These are phyloP conservation scores for Tubosaeta sp. DNA, from an alignment of 768 basidiomycete genomes.

Conservation along the genomic window DNA sequence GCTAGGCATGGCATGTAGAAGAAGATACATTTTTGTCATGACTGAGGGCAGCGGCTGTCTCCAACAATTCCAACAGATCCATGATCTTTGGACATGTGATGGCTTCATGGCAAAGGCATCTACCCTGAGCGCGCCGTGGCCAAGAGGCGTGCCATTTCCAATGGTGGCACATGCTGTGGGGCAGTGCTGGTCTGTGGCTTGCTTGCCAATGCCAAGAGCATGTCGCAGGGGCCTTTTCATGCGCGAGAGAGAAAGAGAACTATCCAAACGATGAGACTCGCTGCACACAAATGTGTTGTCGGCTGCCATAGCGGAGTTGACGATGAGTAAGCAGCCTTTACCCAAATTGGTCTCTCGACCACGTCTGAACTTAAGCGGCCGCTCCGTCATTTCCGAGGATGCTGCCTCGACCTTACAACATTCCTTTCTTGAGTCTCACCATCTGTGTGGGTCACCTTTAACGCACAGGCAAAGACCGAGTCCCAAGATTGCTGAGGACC, in stretches of 20 bases:
- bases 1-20: not conserved
- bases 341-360: not conserved
- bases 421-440: no score
- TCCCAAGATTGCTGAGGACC: not conserved
- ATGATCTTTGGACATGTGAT: not conserved
- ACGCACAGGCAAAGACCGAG: not conserved
- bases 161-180: conserved; percentile 10
- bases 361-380: no score
- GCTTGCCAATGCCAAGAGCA: not conserved
- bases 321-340: not conserved
- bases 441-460: no score
- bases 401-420: not conserved
- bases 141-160: conserved; percentile 8
- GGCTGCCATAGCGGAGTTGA: not conserved
- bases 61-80: not conserved
- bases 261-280: no score
- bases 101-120: not conserved
- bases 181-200: not conserved
- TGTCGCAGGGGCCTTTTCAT: no score
- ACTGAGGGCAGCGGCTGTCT: not conserved
- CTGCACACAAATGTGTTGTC: not conserved
- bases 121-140: not conserved
- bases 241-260: not conserved
- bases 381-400: not conserved
- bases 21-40: not conserved